These are phyloP conservation scores for Hypsizygus marmoreus DNA, from an alignment of 768 basidiomycete species.

Conservation along the genomic window DNA sequence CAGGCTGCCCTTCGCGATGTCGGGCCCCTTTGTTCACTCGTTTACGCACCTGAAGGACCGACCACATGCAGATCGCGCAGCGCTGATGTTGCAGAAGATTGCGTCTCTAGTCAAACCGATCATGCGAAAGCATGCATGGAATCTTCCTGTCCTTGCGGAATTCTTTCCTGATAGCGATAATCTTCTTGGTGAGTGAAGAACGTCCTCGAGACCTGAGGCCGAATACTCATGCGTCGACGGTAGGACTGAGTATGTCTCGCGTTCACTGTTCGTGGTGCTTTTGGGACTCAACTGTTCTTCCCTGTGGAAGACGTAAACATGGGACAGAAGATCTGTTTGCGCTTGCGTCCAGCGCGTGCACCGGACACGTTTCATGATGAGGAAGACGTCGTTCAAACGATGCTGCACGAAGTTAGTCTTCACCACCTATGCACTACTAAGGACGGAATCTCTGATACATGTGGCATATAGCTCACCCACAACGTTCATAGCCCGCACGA, in stretches of 20 bases:
- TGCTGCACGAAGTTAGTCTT: conserved; percentile 81
- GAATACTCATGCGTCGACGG: background rate
- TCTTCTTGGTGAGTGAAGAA: conserved; percentile 64
- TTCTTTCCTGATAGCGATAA: conserved; percentile 79
- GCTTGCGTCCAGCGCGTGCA: conserved; percentile 71
- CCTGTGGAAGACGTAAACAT: conserved; percentile 64
- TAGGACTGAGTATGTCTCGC: conserved; percentile 38
- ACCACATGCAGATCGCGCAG: conserved; percentile 67
- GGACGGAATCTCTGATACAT: conserved; percentile 1
- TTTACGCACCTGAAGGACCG: conserved; percentile 72
- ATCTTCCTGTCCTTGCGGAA: conserved; percentile 77
- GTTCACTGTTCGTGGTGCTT: background rate
- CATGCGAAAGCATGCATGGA: conserved; percentile 86
- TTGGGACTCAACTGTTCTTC: conserved; percentile 3
- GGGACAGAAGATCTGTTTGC: conserved; percentile 81
- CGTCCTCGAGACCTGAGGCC: conserved; percentile 12
- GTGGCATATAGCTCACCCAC: conserved; percentile 68
- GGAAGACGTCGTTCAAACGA: conserved; percentile 75
- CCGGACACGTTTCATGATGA: conserved; percentile 75
- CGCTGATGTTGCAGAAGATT: conserved; percentile 65
- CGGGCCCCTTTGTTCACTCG: conserved; percentile 60
- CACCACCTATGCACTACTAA: background rate
- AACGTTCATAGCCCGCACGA: conserved; percentile 91
- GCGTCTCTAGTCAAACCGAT: conserved; percentile 89
- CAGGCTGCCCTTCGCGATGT: conserved; percentile 34